phyloP scores from a whole-genome alignment of 139 green algal genomes.

The Chlorella sp. region DNA sequence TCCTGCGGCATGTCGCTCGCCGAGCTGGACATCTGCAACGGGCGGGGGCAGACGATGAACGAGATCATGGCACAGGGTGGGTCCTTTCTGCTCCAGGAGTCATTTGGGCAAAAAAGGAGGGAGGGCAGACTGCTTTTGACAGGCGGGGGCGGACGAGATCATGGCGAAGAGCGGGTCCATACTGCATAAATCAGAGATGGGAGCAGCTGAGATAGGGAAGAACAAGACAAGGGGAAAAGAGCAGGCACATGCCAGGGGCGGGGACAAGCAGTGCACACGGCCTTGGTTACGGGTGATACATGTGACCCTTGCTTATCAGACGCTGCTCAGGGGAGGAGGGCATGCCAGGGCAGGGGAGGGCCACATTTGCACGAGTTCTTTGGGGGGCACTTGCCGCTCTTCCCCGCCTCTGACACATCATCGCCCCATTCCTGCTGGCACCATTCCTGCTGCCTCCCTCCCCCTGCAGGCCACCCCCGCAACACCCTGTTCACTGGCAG shows the following conservation, averaged over 20 bases:
- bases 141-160: not conserved
- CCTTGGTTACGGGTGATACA: too few relatives aligned
- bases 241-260: too few relatives aligned
- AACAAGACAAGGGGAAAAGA: too few relatives aligned
- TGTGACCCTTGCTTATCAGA: too few relatives aligned
- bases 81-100: not conserved
- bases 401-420: not conserved
- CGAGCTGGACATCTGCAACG: constrained; percentile 92
- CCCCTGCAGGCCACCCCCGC: constrained; percentile 62
- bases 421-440: not conserved
- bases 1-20: constrained; percentile 83
- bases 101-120: too few relatives aligned
- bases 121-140: too few relatives aligned
- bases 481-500: constrained; percentile 96
- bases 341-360: too few relatives aligned
- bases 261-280: too few relatives aligned
- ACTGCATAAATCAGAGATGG: too few relatives aligned
- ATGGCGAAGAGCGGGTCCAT: not conserved
- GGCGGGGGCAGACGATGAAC: constrained; percentile 73
- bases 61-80: constrained; percentile 68
- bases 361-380: too few relatives aligned
- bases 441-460: not conserved
- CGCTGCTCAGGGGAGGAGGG: too few relatives aligned
- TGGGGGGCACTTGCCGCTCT: not conserved
- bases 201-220: too few relatives aligned